Evolutionary conservation across 192 early-diverging fungal species (phyloP).

Genomic region (Chytriomyces confervae): DNA sequence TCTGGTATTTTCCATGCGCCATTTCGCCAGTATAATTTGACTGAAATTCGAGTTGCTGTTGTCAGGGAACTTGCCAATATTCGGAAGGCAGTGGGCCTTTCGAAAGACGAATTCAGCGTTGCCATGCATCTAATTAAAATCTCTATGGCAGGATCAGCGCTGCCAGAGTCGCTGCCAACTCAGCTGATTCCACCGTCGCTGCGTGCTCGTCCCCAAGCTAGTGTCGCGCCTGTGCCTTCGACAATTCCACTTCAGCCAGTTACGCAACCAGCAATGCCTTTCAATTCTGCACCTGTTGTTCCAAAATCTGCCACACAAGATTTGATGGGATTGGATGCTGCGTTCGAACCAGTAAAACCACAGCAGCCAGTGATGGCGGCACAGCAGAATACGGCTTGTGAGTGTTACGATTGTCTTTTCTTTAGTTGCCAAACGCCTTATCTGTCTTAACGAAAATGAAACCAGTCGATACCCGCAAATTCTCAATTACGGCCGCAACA

Average conservation of each 20-base stretch:
- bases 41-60: neutral
- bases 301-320: conserved; percentile 32
- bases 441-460: too few relatives aligned
- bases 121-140: conserved; percentile 55
- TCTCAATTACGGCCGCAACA: neutral
- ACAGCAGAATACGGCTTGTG: neutral
- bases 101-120: conserved; percentile 55
- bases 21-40: conserved; percentile 15
- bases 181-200: conserved; percentile 64
- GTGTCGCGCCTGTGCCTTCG: neutral
- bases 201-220: neutral
- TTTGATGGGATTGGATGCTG: conserved; percentile 44
- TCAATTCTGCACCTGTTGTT: neutral
- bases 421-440: neutral
- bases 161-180: conserved; percentile 57
- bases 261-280: neutral
- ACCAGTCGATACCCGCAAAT: conserved; percentile 8
- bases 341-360: conserved; percentile 6
- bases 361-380: neutral
- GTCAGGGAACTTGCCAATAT: conserved; percentile 47
- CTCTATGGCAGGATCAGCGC: conserved; percentile 41
- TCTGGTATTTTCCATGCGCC: conserved; percentile 59
- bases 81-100: conserved; percentile 44
- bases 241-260: conserved; percentile 5
- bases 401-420: neutral